These are phyloP conservation scores for Neurospora sp. DNA, from an alignment of 495 filamentous ascomycete species.

Conservation along the genomic window DNA sequence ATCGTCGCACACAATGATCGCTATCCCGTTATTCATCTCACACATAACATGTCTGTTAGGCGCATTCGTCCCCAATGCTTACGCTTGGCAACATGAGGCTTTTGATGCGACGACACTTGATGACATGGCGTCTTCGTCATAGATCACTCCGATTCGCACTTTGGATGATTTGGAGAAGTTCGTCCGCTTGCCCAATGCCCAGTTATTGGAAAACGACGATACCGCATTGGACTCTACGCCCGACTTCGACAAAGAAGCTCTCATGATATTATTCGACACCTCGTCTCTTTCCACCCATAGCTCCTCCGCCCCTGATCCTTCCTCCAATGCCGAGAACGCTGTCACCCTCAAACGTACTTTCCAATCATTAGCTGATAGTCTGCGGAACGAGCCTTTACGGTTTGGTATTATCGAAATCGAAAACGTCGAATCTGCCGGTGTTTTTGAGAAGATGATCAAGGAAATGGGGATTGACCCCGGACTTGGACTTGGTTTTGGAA, in stretches of 20 bases:
- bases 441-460: background rate
- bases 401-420: background rate
- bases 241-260: background rate
- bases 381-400: background rate
- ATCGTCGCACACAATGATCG: background rate
- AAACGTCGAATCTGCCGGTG: background rate
- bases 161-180: background rate
- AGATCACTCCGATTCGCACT: background rate
- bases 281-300: background rate
- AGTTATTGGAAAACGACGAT: background rate
- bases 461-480: background rate
- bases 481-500: background rate
- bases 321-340: background rate
- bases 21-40: background rate
- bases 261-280: background rate
- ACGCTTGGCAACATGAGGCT: background rate
- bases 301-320: background rate
- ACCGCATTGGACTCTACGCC: background rate
- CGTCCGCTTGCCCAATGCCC: background rate
- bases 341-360: background rate
- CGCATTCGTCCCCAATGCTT: background rate
- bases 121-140: background rate
- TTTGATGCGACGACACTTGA: background rate
- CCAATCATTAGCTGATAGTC: background rate
- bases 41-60: background rate